These are phyloP conservation scores for Prunus davidiana DNA, from an alignment of 306 rosid species.

Conservation along the genomic window DNA sequence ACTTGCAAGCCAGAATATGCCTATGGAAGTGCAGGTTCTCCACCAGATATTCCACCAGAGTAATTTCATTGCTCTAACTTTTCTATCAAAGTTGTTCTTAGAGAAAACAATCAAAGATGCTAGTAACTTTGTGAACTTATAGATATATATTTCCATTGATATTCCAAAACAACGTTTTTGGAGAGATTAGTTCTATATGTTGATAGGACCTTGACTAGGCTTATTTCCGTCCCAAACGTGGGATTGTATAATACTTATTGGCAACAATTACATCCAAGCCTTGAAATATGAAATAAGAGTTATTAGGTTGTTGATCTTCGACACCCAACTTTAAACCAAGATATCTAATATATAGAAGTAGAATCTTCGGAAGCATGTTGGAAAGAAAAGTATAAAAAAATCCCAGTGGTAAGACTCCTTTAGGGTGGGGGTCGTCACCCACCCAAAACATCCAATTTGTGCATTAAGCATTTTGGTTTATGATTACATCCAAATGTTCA, in stretches of 20 bases:
- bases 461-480: neutral
- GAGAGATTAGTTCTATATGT: neutral
- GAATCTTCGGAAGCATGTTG: neutral
- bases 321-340: neutral
- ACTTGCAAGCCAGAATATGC: conserved; percentile 94
- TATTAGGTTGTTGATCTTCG: neutral
- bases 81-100: neutral
- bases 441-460: neutral
- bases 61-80: conserved; percentile 26
- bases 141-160: neutral
- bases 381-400: neutral
- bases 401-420: neutral
- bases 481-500: neutral
- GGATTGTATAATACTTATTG: neutral
- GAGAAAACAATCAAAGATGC: neutral
- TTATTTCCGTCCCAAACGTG: neutral
- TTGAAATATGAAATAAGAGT: neutral
- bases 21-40: conserved; percentile 91
- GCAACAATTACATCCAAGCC: neutral
- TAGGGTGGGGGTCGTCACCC: neutral
- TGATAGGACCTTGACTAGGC: neutral
- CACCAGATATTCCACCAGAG: conserved; percentile 95
- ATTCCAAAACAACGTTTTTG: neutral
- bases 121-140: neutral
- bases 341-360: neutral